Conservation (phyloP, 768 basidiomycete genomes). For the Lactifluus volemus region DNA sequence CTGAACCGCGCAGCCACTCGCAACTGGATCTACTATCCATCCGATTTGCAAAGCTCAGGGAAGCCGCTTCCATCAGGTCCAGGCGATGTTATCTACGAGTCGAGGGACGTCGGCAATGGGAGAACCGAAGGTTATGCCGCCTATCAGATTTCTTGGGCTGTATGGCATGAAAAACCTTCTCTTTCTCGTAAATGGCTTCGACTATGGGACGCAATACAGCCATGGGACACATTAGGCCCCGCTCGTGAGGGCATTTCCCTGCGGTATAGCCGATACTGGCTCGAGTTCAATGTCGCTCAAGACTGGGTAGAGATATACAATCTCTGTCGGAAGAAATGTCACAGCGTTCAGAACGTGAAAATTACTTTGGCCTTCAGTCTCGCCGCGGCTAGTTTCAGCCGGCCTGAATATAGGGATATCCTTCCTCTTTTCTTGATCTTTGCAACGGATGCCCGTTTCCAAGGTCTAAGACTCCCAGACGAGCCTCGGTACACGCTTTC, state of each 20-base stretch:
- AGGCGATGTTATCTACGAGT: background rate
- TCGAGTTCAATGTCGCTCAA: background rate
- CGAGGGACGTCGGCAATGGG: background rate
- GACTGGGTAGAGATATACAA: background rate
- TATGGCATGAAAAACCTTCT: background rate
- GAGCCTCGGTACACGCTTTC: no score
- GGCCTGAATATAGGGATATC: background rate
- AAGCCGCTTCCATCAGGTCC: background rate
- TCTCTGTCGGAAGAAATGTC: background rate
- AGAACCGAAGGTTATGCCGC: background rate
- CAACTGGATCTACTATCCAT: slow-evolving; percentile 1
- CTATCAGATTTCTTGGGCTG: background rate
- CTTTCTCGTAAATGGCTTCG: background rate
- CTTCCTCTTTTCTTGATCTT: background rate
- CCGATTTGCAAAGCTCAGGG: background rate
- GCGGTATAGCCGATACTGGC: slow-evolving; percentile 4
- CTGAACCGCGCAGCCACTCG: background rate
- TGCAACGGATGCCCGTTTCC: background rate
- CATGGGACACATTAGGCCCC: background rate
- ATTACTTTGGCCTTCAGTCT: background rate
- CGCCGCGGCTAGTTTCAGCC: background rate
- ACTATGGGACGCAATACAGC: background rate
- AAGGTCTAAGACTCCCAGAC: no score
- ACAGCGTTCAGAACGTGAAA: background rate
- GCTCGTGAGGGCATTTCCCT: background rate